These are phyloP conservation scores for Metschnikowia chrysomelidarum DNA, from an alignment of 805 yeast species.

Conservation along the genomic window DNA sequence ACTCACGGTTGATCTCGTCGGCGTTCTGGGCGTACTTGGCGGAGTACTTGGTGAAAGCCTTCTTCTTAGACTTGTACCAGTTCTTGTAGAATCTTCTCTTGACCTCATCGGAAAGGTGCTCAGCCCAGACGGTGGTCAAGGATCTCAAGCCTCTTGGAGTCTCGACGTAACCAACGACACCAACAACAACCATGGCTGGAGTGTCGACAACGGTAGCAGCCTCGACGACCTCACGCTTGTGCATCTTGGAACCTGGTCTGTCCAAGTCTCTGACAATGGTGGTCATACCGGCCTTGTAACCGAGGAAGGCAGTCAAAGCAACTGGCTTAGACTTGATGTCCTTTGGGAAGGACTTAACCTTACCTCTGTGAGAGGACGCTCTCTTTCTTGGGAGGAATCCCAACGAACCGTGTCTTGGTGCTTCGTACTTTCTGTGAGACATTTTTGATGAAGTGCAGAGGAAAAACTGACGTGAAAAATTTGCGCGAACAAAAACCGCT, in stretches of 20 bases:
- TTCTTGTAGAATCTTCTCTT: slow-evolving; percentile 99
- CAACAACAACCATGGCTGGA: slow-evolving; percentile 98
- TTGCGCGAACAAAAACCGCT: slow-evolving; percentile 8
- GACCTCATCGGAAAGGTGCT: slow-evolving; percentile 98
- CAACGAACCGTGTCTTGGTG: slow-evolving; percentile 99
- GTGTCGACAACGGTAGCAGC: slow-evolving; percentile 99
- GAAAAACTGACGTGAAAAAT: slow-evolving; percentile 10
- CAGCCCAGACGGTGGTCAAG: slow-evolving; percentile 99
- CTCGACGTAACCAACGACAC: slow-evolving; percentile 99
- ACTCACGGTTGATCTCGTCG: slow-evolving; percentile 87
- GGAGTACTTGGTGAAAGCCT: slow-evolving; percentile 99
- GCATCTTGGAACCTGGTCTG: slow-evolving; percentile 99
- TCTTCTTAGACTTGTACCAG: slow-evolving; percentile 99
- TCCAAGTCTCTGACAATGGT: slow-evolving; percentile 99
- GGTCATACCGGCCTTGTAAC: slow-evolving; percentile 99
- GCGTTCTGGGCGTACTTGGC: slow-evolving; percentile 94
- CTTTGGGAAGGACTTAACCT: slow-evolving; percentile 99
- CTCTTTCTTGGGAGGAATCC: slow-evolving; percentile 99
- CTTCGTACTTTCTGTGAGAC: slow-evolving; percentile 99
- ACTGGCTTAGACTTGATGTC: slow-evolving; percentile 97
- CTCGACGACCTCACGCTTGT: slow-evolving; percentile 99
- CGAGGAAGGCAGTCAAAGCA: slow-evolving; percentile 98
- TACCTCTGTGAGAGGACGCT: slow-evolving; percentile 97
- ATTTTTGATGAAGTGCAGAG: slow-evolving; percentile 43
- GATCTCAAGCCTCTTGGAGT: slow-evolving; percentile 99